Evolutionary conservation across 441 rosid genomes (phyloP).

Genomic region (Mallotus repandus): DNA sequence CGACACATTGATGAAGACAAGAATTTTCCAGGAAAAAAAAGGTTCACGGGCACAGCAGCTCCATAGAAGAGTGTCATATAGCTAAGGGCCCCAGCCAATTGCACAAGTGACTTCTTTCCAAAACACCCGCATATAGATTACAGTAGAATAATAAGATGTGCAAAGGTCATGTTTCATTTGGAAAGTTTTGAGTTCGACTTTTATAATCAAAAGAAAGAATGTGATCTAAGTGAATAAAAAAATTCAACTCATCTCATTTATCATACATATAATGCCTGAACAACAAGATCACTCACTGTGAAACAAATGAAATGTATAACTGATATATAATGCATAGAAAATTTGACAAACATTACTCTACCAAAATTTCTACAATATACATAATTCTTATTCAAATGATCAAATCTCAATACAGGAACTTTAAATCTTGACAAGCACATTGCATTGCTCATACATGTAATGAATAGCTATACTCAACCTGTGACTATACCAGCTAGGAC

Average conservation of each 20-base stretch:
- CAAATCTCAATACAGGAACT: constrained; percentile 20
- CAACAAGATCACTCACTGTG: neutral
- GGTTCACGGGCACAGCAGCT: too few relatives aligned
- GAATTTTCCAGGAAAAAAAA: too few relatives aligned
- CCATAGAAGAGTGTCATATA: too few relatives aligned
- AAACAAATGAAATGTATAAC: constrained; percentile 12
- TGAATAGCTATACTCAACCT: constrained; percentile 35
- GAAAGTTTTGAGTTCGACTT: neutral
- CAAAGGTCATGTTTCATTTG: neutral
- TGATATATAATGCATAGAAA: constrained; percentile 12
- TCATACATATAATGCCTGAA: neutral
- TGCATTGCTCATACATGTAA: constrained; percentile 8
- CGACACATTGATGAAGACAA: neutral
- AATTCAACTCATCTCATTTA: neutral
- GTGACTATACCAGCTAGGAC: constrained; percentile 90
- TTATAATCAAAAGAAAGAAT: neutral
- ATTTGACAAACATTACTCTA: constrained; percentile 4
- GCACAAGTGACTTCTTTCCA: neutral
- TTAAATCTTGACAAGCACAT: constrained; percentile 8
- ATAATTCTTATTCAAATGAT: constrained; percentile 20
- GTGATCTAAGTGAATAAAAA: neutral
- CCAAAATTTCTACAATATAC: constrained; percentile 25
- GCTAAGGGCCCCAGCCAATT: neutral
- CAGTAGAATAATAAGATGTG: neutral
- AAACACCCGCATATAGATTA: neutral